Evolutionary conservation across 164 flowering plant genomes (phyloP).

Genomic region (Euptelea pleiosperma): DNA sequence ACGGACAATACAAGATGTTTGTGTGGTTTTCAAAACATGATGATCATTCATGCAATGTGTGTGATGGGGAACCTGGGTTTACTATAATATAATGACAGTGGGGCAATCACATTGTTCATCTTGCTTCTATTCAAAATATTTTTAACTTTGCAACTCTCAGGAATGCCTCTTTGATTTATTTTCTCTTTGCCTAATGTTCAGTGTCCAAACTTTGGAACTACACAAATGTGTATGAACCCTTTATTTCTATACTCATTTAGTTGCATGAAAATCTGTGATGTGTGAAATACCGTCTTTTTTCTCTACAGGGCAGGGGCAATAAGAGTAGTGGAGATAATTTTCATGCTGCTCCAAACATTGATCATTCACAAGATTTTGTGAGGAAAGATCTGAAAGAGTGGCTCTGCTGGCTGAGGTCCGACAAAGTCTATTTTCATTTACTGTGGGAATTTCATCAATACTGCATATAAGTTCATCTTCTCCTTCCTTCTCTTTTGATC

Average conservation of each 20-base stretch:
- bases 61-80: neutral
- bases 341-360: constrained; percentile 99
- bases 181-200: neutral
- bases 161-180: neutral
- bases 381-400: constrained; percentile 90
- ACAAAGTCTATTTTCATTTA: neutral
- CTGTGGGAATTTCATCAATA: neutral
- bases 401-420: constrained; percentile 87
- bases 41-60: neutral
- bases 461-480: neutral
- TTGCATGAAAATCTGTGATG: neutral
- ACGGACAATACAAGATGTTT: too few relatives aligned
- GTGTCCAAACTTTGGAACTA: too few relatives aligned
- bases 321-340: constrained; percentile 97
- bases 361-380: constrained; percentile 98
- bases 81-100: neutral
- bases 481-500: neutral
- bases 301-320: constrained; percentile 87
- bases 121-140: neutral
- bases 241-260: neutral
- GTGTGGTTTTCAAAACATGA: too few relatives aligned
- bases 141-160: neutral
- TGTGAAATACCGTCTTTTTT: constrained; percentile 3
- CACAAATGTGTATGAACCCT: neutral
- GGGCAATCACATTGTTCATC: neutral